Base-by-base conservation (phyloP, 202 grass and related monocot species). In the Zizania palustris region DNA sequence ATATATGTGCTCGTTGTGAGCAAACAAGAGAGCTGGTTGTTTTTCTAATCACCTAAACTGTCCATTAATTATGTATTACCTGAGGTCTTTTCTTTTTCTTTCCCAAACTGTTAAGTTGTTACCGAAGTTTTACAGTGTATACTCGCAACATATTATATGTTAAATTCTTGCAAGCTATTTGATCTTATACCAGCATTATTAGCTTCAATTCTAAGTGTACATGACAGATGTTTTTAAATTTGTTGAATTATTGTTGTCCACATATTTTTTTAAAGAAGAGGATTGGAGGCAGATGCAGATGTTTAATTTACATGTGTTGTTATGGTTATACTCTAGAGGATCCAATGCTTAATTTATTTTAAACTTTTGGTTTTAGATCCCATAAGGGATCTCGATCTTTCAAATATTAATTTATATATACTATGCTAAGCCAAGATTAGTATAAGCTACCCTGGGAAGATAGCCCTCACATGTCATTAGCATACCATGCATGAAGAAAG, bases 181-280 rank as follows among this genome's bases (percentile, higher is more conserved):
- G 74, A 70, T 80, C 46, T 45, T 51, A 51, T 71, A 45, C 70
- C 22, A 1, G 65, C 77, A 66, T 72, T 65, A 42, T 80, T 53
- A 80, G 43, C 45, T 28, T 80, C 53, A 33, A 58, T 28, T 80
- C 53, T 39, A 58, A 53, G 49, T 88, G 51, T 35, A 28, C 28
- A 28, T 28, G 71, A 82, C 77, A 75, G 58, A 65, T 85, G 40
- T 37, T 59, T 5, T 39, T 50, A 85, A 85, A 86, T 94, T 91
- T 88, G 84, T 88, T 88, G 76, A 88, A 88, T 88, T 88, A 72
- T 91, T 80, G 58, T 84, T 79, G 5, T 63, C 33, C 74, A 71
- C 11, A 58, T 65, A 10, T 35, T 53, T 67, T 40, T 36, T 15
- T 44, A 57, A 18, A 83, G 45, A 54, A 1, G 20, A 55, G 51